Base-by-base conservation (phyloP, 2,329 filamentous ascomycete genomes). In the Penicillium capsulatum region DNA sequence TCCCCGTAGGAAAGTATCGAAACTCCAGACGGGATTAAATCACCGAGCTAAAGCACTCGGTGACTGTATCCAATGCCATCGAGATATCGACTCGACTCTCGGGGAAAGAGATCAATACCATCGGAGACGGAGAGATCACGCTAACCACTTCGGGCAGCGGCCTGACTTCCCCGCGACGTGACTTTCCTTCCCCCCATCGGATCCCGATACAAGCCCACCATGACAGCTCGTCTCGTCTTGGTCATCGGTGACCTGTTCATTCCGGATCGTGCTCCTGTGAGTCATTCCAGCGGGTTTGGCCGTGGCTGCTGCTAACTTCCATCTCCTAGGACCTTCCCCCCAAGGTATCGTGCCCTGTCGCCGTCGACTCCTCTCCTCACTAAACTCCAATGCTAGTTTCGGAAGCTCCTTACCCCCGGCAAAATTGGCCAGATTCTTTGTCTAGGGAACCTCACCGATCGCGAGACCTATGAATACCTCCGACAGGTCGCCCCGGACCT, bases 221-320 rank as follows among this genome's bases (percentile, higher is more conserved):
- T 80, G 74, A 88, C 91, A 73, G 87, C 88, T 50, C 87, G 91
- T 69, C 77, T 95, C 54, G 89, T 94, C 62, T 79, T 95, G 63
- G 87, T 92, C 61, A 87, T 95, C 55, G 88, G 88, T 65, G 89
- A 95, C 72, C 80, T 95, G 38, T 89, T 94, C 72, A 94, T 95
- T 69, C 89, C 89, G 57, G 89, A 95, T 68, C 78, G 89, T 64
- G 89, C 88, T 56, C 81, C 92, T 50, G 89, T 79, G 64, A 54
- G 69, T 64, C 37, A n/a, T n/a, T n/a, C n/a, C n/a, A n/a, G n/a
- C n/a, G n/a, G n/a, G n/a, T n/a, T n/a, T n/a, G n/a, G n/a, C 6
- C 5, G 10, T n/a, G 4, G 10, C 9, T 28, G 26, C 9, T 28
- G 48, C 43, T 43, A 42, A 15, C 47, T 40, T 40, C 51, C 43